These are phyloP conservation scores for Xylariales sp. DNA, from an alignment of 2,329 filamentous ascomycete species.

Conservation along the genomic window DNA sequence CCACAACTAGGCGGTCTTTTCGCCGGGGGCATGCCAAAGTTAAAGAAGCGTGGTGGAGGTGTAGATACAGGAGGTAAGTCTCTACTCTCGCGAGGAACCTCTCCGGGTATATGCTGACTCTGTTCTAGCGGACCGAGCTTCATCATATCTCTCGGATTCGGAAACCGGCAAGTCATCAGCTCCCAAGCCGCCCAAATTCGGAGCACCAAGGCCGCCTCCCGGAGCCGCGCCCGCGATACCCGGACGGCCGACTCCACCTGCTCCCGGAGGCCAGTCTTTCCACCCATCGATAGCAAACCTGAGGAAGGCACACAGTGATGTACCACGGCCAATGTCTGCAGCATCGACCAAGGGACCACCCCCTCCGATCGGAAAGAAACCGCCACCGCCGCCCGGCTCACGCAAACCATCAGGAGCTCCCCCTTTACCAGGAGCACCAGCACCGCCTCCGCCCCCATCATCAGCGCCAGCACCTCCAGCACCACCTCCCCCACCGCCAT, in stretches of 20 bases:
- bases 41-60: slow-evolving; percentile 80
- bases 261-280: slow-evolving; percentile 35
- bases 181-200: slow-evolving; percentile 47
- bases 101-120: too few relatives aligned
- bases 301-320: slow-evolving; percentile 49
- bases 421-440: slow-evolving; percentile 10
- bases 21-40: slow-evolving; percentile 89
- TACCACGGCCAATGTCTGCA: slow-evolving; percentile 55
- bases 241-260: slow-evolving; percentile 40
- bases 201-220: slow-evolving; percentile 55
- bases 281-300: slow-evolving; percentile 55
- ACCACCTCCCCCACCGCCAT: slow-evolving; percentile 29
- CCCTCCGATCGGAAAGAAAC: slow-evolving; percentile 74
- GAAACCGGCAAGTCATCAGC: slow-evolving; percentile 44
- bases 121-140: too few relatives aligned
- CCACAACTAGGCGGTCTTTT: slow-evolving; percentile 87
- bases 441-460: slow-evolving; percentile 29
- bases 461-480: slow-evolving; percentile 19
- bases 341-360: slow-evolving; percentile 64
- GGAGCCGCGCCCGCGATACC: slow-evolving; percentile 56
- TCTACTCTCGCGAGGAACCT: too few relatives aligned
- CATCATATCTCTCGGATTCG: slow-evolving; percentile 78
- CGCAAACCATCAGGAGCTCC: slow-evolving; percentile 42
- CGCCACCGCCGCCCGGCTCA: slow-evolving; percentile 56
- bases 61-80: slow-evolving; percentile 64